These are phyloP conservation scores for Naumovozyma baii DNA, from an alignment of 805 yeast species.

Conservation along the genomic window DNA sequence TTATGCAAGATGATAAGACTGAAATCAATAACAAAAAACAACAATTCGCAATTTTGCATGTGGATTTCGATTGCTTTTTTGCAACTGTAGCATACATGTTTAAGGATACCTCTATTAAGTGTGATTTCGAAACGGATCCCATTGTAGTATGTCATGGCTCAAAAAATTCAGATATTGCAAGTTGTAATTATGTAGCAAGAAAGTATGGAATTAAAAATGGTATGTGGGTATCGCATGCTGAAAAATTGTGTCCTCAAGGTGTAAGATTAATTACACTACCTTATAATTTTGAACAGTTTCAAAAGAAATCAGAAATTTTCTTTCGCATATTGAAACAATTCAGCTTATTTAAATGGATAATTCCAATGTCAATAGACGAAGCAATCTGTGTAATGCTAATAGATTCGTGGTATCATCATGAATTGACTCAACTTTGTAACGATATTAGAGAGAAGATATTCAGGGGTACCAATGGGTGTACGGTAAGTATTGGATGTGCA, in stretches of 20 bases:
- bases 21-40: constrained; percentile 2
- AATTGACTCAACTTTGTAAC: constrained; percentile 6
- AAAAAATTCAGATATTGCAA: constrained; percentile 63
- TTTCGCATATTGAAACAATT: constrained; percentile 43
- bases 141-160: constrained; percentile 52
- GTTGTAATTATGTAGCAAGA: constrained; percentile 86
- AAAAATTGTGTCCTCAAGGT: constrained; percentile 46
- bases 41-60: constrained; percentile 46
- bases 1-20: constrained; percentile 14
- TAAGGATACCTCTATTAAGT: constrained; percentile 34
- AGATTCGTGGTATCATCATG: not conserved
- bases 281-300: constrained; percentile 70
- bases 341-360: constrained; percentile 36
- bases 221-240: constrained; percentile 76
- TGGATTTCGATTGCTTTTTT: constrained; percentile 92
- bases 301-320: constrained; percentile 49
- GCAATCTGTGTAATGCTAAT: constrained; percentile 40
- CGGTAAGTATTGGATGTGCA: constrained; percentile 75
- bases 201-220: constrained; percentile 74
- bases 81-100: constrained; percentile 70
- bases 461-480: constrained; percentile 41
- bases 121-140: constrained; percentile 39
- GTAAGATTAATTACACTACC: constrained; percentile 45
- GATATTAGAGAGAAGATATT: constrained; percentile 36
- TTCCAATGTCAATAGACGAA: constrained; percentile 89